A percentile compares a stretch with the other conserved stretches of the same genome.
phyloP scores from a whole-genome alignment of 2,329 filamentous ascomycete genomes.

The Stromatinia cepivora region DNA sequence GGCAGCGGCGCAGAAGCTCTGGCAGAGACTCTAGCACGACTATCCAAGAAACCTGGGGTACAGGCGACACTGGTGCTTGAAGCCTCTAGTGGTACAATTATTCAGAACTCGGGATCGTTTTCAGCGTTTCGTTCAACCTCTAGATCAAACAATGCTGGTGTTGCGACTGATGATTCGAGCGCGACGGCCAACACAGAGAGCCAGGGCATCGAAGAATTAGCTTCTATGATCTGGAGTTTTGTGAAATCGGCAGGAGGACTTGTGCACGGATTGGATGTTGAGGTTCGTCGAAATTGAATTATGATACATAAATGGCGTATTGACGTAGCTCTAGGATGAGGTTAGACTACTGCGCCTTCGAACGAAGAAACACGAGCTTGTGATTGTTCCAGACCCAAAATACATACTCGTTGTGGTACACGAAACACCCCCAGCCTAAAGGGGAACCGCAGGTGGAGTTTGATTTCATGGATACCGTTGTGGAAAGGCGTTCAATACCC shows the following conservation, averaged over 20 bases:
- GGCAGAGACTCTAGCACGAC: conserved; percentile 39
- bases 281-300: conserved; percentile 48
- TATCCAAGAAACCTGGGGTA: conserved; percentile 77
- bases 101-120: conserved; percentile 70
- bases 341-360: conserved; percentile 72
- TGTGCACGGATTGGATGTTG: conserved; percentile 70
- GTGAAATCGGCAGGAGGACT: conserved; percentile 67
- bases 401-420: conserved; percentile 79
- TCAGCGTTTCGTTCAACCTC: conserved; percentile 43
- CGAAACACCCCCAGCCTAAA: conserved; percentile 70
- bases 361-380: conserved; percentile 82
- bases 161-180: conserved; percentile 8
- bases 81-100: conserved; percentile 67
- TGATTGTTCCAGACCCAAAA: conserved; percentile 78
- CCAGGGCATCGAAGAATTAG: conserved; percentile 64
- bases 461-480: background rate
- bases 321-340: conserved; percentile 58
- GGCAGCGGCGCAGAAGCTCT: conserved; percentile 21
- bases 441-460: background rate
- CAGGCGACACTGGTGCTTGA: conserved; percentile 77
- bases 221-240: conserved; percentile 74
- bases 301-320: background rate
- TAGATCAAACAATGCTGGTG: conserved; percentile 1
- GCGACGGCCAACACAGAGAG: conserved; percentile 19
- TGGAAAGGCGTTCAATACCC: conserved; percentile 24